These are phyloP conservation scores for Rhododendron mucronatum DNA, from an alignment of 148 eudicot genomes.

Conservation along the genomic window DNA sequence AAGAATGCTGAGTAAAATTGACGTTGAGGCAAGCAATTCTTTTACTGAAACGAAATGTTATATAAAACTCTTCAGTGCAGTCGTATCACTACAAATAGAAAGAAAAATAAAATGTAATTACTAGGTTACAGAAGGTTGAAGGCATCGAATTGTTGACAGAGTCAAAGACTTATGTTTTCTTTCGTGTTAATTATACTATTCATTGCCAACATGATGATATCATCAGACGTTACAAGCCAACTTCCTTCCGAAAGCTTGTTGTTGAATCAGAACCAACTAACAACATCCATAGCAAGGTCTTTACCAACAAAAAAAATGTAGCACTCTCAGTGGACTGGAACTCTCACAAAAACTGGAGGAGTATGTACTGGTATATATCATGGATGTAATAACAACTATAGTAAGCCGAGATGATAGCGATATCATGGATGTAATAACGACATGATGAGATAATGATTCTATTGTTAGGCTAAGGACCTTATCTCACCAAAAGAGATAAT, in stretches of 20 bases:
- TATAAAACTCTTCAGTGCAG: not conserved
- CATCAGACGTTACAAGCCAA: not conserved
- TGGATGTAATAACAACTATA: not conserved
- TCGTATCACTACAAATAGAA: not conserved
- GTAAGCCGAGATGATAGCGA: not conserved
- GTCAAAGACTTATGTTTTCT: not conserved
- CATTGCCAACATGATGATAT: not conserved
- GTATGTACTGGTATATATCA: not conserved
- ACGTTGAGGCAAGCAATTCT: not conserved
- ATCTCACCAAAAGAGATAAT: not conserved
- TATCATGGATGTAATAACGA: not conserved
- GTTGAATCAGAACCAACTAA: not conserved
- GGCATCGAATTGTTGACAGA: not conserved
- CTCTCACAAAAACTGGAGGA: not conserved
- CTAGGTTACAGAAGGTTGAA: not conserved
- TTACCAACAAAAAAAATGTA: not conserved
- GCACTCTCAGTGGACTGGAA: not conserved
- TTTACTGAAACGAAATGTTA: not conserved
- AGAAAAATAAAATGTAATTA: not conserved
- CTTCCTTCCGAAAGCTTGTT: not conserved
- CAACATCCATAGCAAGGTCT: not conserved
- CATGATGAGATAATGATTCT: not conserved
- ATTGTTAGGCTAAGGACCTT: not conserved
- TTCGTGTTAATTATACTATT: not conserved
- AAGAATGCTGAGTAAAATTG: not conserved